Evolutionary conservation across 2,329 filamentous ascomycete genomes (phyloP).

Genomic region (Aspergillus sergii): DNA sequence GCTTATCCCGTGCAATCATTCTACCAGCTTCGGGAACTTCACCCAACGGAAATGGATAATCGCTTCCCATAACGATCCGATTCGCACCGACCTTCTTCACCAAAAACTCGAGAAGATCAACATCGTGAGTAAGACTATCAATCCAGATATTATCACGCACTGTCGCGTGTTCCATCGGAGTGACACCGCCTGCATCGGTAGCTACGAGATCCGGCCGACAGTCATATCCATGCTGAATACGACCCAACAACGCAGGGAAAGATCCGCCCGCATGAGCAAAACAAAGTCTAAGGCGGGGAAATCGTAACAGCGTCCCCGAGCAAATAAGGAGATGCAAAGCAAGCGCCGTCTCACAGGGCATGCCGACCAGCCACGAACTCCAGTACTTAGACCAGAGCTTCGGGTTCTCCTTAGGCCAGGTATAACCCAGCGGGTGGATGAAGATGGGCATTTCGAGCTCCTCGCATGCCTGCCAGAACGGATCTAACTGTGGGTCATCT

Average conservation of each 20-base stretch:
- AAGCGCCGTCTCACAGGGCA: conserved; percentile 23
- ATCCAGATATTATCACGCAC: conserved; percentile 17
- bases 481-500: conserved; percentile 16
- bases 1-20: conserved; percentile 19
- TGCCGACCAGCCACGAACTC: conserved; percentile 23
- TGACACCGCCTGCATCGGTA: conserved; percentile 10
- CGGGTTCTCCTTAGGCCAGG: conserved; percentile 20
- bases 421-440: conserved; percentile 24
- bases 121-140: conserved; percentile 22
- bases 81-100: conserved; percentile 24
- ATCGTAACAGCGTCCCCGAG: conserved; percentile 18
- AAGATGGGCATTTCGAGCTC: conserved; percentile 22
- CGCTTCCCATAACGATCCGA: conserved; percentile 23
- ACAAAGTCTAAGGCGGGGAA: conserved; percentile 19
- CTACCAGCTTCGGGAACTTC: conserved; percentile 23
- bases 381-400: conserved; percentile 22
- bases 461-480: conserved; percentile 22
- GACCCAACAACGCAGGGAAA: conserved; percentile 19
- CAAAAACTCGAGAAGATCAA: conserved; percentile 20
- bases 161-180: conserved; percentile 13
- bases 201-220: conserved; percentile 17
- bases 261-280: conserved; percentile 23
- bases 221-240: conserved; percentile 23
- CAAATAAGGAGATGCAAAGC: conserved; percentile 19
- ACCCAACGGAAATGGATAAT: conserved; percentile 25